phyloP scores from a whole-genome alignment of 192 early-diverging fungal genomes.

The Coemansia sp. region DNA sequence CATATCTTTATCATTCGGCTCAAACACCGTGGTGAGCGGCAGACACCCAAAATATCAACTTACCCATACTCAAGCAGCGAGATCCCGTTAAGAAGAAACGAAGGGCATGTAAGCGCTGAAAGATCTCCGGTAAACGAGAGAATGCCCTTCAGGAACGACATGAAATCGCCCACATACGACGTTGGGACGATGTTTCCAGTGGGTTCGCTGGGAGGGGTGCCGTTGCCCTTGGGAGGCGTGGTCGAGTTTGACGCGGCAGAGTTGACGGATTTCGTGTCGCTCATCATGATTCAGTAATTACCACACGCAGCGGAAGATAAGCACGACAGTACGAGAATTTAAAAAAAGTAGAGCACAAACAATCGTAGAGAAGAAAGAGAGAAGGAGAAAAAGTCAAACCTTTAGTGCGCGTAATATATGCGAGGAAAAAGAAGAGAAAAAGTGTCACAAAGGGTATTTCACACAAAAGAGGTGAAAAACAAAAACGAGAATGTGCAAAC shows the following conservation, averaged over 20 bases:
- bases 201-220: slow-evolving; percentile 29
- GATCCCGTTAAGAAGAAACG: slow-evolving; percentile 73
- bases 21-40: slow-evolving; percentile 17
- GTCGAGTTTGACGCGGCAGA: slow-evolving; percentile 27
- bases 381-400: background rate
- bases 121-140: slow-evolving; percentile 81
- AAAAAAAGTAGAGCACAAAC: background rate
- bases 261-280: slow-evolving; percentile 40
- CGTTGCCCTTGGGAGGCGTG: slow-evolving; percentile 2
- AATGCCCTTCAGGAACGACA: slow-evolving; percentile 67
- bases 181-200: slow-evolving; percentile 57
- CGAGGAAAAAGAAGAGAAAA: background rate
- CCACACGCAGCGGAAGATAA: background rate
- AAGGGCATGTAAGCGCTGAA: slow-evolving; percentile 76
- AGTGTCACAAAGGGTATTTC: background rate
- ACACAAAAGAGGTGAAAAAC: background rate
- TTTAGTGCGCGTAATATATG: background rate
- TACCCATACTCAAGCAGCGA: slow-evolving; percentile 78
- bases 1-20: background rate
- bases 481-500: background rate
- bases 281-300: slow-evolving; percentile 30
- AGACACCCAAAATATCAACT: slow-evolving; percentile 12
- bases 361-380: background rate
- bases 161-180: slow-evolving; percentile 64
- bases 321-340: background rate